A percentile compares a stretch with the other conserved stretches of the same genome.
Evolutionary conservation across 345 rosid genomes (phyloP).

Genomic region (Reutealis trisperma): DNA sequence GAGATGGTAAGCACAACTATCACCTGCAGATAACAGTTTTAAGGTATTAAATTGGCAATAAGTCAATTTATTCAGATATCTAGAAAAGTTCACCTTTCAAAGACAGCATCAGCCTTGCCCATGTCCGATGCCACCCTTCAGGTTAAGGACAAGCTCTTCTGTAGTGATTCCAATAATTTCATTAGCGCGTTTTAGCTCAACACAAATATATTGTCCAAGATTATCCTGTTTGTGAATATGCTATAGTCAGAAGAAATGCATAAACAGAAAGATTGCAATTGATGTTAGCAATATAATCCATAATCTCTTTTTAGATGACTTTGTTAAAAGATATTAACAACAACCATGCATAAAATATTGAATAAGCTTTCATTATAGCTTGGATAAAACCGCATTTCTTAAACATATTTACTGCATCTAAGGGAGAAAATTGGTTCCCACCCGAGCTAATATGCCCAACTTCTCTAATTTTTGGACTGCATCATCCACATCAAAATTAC

Average conservation of each 20-base stretch:
- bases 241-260: background rate
- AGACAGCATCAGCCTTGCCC: slow-evolving; percentile 26
- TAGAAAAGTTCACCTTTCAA: slow-evolving; percentile 14
- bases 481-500: slow-evolving; percentile 82
- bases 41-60: no score
- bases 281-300: background rate
- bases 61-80: no score
- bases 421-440: slow-evolving; percentile 24
- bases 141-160: slow-evolving; percentile 82
- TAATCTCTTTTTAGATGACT: background rate
- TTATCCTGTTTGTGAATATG: slow-evolving; percentile 50
- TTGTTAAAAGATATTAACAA: background rate
- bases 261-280: background rate
- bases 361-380: background rate
- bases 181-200: slow-evolving; percentile 77
- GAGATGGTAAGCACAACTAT: no score
- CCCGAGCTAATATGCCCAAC: slow-evolving; percentile 75
- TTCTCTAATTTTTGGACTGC: slow-evolving; percentile 84
- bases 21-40: background rate
- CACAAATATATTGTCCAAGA: slow-evolving; percentile 68
- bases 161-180: slow-evolving; percentile 88
- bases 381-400: background rate
- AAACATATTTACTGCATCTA: no score
- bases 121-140: slow-evolving; percentile 32
- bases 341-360: background rate